Base-by-base conservation (phyloP, 306 rosid genomes). In the Styphnolobium japonicum region DNA sequence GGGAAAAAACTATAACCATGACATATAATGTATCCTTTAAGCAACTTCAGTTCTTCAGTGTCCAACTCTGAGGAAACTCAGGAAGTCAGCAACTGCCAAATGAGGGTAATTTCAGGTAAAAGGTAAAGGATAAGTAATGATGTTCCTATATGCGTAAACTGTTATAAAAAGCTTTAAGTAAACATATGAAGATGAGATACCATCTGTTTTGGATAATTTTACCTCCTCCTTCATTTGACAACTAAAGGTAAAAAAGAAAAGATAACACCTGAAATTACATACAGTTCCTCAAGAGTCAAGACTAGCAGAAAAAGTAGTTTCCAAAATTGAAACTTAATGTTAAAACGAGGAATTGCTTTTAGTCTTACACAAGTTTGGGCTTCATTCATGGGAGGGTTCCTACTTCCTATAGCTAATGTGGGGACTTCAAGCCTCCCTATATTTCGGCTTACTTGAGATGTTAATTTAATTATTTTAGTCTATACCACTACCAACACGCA, bases 21-120 rank as follows among this genome's bases (percentile, higher is more conserved):
- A 52, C 36, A 78, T 56, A 3, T 55, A 53, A 39, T 76, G 21
- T 19, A 34, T 78, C 2, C 27, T 67, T 67, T 61, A 73, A 81
- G 75, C 43, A 73, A 31, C 79, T 81, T 63, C 67, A 82, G 86
- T 71, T 80, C 29, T 46, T 49, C 62, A 49, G 22, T 25, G 61
- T 29, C 49, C 65, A 15, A 48, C 73, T 46, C 77, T 45, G 76
- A 80, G 52, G 49, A 67, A 58, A 68, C 75, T 79, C 45, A 22
- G 25, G 63, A 12, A 45, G 27, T 45, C 63, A 53, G 36, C 23
- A 76, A 43, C 67, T 78, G 22, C 80, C 61, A 40, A 71, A 81
- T 45, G 42, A 72, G 61, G 77, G 23, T 18, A 45, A 52, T 39
- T 48, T 81, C 36, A 34, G 66, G 25, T 60, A 68, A 52, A 27